Percentiles rank a stretch among this genome's conserved stretches.
Evolutionary conservation across 208 protist genomes (phyloP).

Genomic region (Acanthamoeba rhysodes): DNA sequence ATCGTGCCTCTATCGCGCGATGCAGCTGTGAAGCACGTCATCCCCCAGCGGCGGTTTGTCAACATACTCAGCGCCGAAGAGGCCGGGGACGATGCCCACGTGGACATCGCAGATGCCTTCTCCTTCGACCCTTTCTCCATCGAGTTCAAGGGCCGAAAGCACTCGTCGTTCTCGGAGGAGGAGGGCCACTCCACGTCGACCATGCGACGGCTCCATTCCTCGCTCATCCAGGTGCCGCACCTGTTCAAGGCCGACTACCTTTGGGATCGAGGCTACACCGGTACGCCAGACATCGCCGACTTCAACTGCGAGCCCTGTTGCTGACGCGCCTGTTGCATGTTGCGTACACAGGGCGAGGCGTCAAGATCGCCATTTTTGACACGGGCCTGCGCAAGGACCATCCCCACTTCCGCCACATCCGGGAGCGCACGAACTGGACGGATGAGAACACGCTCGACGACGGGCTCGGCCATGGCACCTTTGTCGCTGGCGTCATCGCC

Average conservation of each 20-base stretch:
- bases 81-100: background rate
- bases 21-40: constrained; percentile 46
- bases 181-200: constrained; percentile 41
- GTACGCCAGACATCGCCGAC: background rate
- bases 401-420: constrained; percentile 88
- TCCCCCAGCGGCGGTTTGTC: constrained; percentile 64
- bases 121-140: constrained; percentile 42
- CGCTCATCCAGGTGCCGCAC: constrained; percentile 65
- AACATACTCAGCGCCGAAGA: constrained; percentile 47
- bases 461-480: constrained; percentile 97
- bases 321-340: background rate
- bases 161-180: constrained; percentile 61
- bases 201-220: constrained; percentile 68
- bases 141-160: constrained; percentile 49
- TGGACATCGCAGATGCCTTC: background rate
- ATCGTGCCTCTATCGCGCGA: background rate
- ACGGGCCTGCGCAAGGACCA: constrained; percentile 90
- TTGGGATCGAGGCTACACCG: constrained; percentile 64
- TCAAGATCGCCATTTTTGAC: constrained; percentile 94
- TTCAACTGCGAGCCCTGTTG: background rate
- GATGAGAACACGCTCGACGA: constrained; percentile 89
- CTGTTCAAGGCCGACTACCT: constrained; percentile 71
- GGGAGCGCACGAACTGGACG: constrained; percentile 92
- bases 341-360: constrained; percentile 72
- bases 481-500: constrained; percentile 95